Evolutionary conservation across 495 filamentous ascomycete genomes (phyloP), one percentile per base, ranked within the genome.

Genomic region (Tuber indicum): DNA sequence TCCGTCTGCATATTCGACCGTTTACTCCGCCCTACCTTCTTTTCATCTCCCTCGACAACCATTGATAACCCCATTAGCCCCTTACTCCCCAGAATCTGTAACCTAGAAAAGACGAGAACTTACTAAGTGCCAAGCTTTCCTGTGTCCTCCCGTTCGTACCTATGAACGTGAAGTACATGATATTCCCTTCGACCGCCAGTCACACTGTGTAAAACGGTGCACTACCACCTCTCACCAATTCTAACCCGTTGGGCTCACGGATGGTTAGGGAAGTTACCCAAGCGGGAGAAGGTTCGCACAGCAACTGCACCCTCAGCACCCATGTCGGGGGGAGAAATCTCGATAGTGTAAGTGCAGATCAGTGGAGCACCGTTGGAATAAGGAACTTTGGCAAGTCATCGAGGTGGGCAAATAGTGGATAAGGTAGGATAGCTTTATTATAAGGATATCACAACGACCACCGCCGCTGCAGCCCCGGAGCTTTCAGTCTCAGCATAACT

Each of bases 91-190:
- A 73, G 76, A 74, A 70, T 19, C 42, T 26, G 26, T 42, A 36
- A n/a, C 17, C 43, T 5, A 70, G 66, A 32, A 32, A 6, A 3
- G 75, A 71, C 47, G 75, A 71, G 36, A 76, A 86, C 88, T 84
- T 87, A 90, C 89, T 81, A 82, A 91, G 90, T 0, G 89, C 87
- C 36, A 91, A 79, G 79, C 91, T 90, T 84, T 91, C 90, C 32
- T 91, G 83, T 2, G 89, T 91, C 19, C 88, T 85, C 23, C 87
- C 88, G 72, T 86, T 84, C 0, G 90, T 91, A 83, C 91, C 90
- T 21, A 89, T 89, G 84, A 90, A 91, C 77, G 91, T 86, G 81
- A 91, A 89, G 78, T 86, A 91, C 71, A 91, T 86, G 75, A 91
- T 75, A 49, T 46, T 16, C 42, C 62, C 78, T 75, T 91, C 90